Evolutionary conservation across 768 basidiomycete genomes (phyloP).

Genomic region (Hygrophoropsis aurantiaca): DNA sequence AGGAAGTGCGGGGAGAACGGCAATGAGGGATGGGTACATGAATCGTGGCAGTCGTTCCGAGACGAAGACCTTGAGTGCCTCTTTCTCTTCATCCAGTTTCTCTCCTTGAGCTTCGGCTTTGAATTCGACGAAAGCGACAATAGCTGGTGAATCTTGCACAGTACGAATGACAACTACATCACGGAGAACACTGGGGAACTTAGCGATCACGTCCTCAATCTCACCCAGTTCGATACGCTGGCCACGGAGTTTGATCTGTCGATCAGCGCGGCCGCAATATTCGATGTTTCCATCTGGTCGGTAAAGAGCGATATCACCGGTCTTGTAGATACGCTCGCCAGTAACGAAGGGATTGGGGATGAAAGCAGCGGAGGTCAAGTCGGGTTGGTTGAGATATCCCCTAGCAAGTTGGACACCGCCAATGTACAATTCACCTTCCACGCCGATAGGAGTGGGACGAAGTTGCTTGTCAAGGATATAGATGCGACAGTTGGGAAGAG

Average conservation of each 20-base stretch:
- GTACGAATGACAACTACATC: slow-evolving; percentile 24
- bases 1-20: slow-evolving; percentile 22
- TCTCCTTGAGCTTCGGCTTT: slow-evolving; percentile 18
- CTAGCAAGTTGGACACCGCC: slow-evolving; percentile 23
- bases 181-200: slow-evolving; percentile 17
- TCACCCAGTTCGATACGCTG: slow-evolving; percentile 34
- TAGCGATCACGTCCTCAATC: slow-evolving; percentile 29
- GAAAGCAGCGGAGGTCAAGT: slow-evolving; percentile 26
- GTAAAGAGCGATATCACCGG: slow-evolving; percentile 29
- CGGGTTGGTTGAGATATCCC: slow-evolving; percentile 24
- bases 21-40: slow-evolving; percentile 30
- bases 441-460: slow-evolving; percentile 26
- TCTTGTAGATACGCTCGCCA: slow-evolving; percentile 29
- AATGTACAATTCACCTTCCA: slow-evolving; percentile 20
- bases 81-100: slow-evolving; percentile 7
- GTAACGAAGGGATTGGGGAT: slow-evolving; percentile 28
- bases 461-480: slow-evolving; percentile 17
- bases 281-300: slow-evolving; percentile 27
- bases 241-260: slow-evolving; percentile 34
- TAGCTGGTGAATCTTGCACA: slow-evolving; percentile 26
- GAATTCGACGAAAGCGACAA: slow-evolving; percentile 30
- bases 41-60: slow-evolving; percentile 29
- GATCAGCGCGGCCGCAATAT: slow-evolving; percentile 32
- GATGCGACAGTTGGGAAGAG: slow-evolving; percentile 26
- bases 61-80: slow-evolving; percentile 21